A percentile compares a stretch with the other conserved stretches of the same genome.
Conservation (phyloP, 495 filamentous ascomycete genomes). For the Parachaetomium inaequale region DNA sequence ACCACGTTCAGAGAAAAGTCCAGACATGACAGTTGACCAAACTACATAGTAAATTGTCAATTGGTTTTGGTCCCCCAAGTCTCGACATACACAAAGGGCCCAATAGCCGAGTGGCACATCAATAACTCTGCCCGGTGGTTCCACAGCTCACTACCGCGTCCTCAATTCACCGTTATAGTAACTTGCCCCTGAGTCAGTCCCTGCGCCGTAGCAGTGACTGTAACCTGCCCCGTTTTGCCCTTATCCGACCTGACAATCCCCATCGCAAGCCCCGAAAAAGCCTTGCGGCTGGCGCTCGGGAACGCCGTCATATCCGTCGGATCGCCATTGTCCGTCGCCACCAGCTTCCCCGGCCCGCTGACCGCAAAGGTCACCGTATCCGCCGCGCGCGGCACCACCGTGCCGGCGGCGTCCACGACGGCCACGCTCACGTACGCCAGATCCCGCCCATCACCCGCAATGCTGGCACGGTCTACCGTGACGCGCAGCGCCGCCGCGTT, state of each 20-base stretch:
- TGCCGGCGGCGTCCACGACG: slow-evolving; percentile 36
- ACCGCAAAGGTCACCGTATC: slow-evolving; percentile 43
- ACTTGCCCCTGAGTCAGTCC: neutral
- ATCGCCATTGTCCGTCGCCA: slow-evolving; percentile 48
- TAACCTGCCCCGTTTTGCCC: neutral
- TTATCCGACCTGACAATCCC: slow-evolving; percentile 34
- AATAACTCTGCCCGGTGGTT: too few relatives aligned
- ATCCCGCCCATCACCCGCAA: slow-evolving; percentile 41
- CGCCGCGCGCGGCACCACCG: slow-evolving; percentile 24
- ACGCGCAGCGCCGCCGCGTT: slow-evolving; percentile 31
- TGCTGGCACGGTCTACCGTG: slow-evolving; percentile 34
- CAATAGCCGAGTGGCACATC: too few relatives aligned
- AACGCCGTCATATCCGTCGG: slow-evolving; percentile 43
- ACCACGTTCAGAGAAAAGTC: too few relatives aligned
- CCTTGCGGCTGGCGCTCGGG: slow-evolving; percentile 38
- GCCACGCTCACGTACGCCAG: slow-evolving; percentile 43
- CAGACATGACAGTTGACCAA: too few relatives aligned
- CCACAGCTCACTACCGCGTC: too few relatives aligned
- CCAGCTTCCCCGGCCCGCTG: slow-evolving; percentile 38
- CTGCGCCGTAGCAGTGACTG: neutral
- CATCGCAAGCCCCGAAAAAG: slow-evolving; percentile 42
- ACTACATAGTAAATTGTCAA: too few relatives aligned
- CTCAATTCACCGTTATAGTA: too few relatives aligned
- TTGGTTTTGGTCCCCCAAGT: too few relatives aligned
- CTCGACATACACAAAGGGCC: too few relatives aligned